Evolutionary conservation across 768 basidiomycete species (phyloP).

Genomic region (Russula foetens): DNA sequence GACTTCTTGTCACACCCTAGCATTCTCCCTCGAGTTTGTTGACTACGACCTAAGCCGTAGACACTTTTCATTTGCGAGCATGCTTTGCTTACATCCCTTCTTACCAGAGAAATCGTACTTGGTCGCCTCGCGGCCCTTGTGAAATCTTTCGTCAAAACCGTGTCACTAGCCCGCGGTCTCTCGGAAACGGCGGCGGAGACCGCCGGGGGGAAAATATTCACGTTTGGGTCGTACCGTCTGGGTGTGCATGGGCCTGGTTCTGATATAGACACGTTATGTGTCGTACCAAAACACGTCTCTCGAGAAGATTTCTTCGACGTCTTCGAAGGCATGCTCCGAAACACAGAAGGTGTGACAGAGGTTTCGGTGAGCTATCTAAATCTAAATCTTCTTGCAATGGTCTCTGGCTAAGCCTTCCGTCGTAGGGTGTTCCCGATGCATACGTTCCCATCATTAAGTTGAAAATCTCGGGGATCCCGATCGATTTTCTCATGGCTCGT

Average conservation of each 20-base stretch:
- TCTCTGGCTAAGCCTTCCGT: neutral
- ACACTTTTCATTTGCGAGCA: conserved; percentile 1
- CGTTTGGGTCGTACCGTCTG: conserved; percentile 95
- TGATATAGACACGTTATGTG: conserved; percentile 98
- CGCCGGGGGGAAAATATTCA: conserved; percentile 98
- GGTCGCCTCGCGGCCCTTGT: conserved; percentile 84
- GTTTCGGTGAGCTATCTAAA: conserved; percentile 53
- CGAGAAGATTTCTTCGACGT: conserved; percentile 93
- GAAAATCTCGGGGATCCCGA: conserved; percentile 83
- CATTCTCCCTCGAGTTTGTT: neutral
- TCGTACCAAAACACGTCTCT: conserved; percentile 93
- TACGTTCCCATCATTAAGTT: conserved; percentile 93
- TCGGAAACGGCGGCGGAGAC: conserved; percentile 82
- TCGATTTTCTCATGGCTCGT: conserved; percentile 93
- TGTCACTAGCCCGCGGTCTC: conserved; percentile 70
- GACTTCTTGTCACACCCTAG: neutral
- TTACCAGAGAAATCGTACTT: conserved; percentile 79
- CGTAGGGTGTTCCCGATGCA: conserved; percentile 90
- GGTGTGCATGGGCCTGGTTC: conserved; percentile 94
- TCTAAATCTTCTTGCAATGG: neutral
- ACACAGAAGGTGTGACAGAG: conserved; percentile 76
- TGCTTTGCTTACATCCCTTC: conserved; percentile 13
- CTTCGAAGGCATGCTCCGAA: conserved; percentile 83
- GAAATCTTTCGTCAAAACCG: conserved; percentile 84
- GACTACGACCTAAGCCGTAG: neutral